Percentiles rank a stretch among this genome's conserved stretches.
phyloP scores from a whole-genome alignment of 2,329 filamentous ascomycete species.

The Colletotrichum acutatum region DNA sequence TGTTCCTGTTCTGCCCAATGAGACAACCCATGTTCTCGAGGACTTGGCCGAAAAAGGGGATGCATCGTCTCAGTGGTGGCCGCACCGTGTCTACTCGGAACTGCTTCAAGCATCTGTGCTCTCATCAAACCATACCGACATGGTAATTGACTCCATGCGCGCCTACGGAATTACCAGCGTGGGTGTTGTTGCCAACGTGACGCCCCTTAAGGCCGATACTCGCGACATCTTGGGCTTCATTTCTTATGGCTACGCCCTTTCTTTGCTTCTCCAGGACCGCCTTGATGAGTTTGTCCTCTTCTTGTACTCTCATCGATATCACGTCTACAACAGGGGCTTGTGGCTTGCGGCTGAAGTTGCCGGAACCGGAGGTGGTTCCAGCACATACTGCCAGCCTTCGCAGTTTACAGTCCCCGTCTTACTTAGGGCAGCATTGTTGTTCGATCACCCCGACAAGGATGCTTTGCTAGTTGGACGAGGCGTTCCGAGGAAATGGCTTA shows the following conservation, averaged over 20 bases:
- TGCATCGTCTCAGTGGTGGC: slow-evolving; percentile 7
- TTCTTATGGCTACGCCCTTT: slow-evolving; percentile 5
- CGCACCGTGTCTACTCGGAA: slow-evolving; percentile 5
- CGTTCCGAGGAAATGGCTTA: slow-evolving; percentile 4
- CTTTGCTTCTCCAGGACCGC: slow-evolving; percentile 1
- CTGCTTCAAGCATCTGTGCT: slow-evolving; percentile 8
- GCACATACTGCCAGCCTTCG: slow-evolving; percentile 18
- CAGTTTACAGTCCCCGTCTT: neutral
- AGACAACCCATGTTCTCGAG: slow-evolving; percentile 3
- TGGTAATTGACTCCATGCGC: slow-evolving; percentile 3
- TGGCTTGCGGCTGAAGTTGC: slow-evolving; percentile 1
- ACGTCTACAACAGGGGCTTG: neutral
- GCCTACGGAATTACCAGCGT: slow-evolving; percentile 7
- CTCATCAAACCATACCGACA: slow-evolving; percentile 4
- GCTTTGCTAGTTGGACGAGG: slow-evolving; percentile 2
- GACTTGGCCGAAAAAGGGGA: slow-evolving; percentile 6
- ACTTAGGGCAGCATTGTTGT: slow-evolving; percentile 1
- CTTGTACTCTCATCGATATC: slow-evolving; percentile 2
- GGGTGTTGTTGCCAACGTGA: slow-evolving; percentile 11
- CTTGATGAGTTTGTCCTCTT: slow-evolving; percentile 13
- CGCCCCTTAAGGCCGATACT: slow-evolving; percentile 1
- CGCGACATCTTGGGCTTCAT: slow-evolving; percentile 19
- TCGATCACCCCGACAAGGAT: slow-evolving; percentile 12
- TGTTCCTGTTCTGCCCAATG: slow-evolving; percentile 13
- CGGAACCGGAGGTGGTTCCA: slow-evolving; percentile 15